Evolutionary conservation across 192 early-diverging fungal species (phyloP).

Genomic region (Dissophora globulifera): DNA sequence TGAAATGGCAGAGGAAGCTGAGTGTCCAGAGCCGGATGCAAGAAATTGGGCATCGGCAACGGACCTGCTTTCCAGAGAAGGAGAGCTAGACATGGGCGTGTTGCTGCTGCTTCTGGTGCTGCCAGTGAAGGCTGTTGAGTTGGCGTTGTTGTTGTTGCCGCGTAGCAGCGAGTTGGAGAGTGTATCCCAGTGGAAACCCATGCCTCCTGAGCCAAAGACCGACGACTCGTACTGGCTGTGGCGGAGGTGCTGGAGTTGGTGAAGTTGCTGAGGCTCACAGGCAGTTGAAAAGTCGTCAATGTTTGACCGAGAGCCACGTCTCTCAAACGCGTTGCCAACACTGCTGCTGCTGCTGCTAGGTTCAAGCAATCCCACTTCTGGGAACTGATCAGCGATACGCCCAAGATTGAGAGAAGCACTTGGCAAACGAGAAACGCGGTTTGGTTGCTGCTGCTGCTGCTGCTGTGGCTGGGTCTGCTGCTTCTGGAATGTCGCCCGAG

Average conservation of each 20-base stretch:
- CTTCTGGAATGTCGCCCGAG: slow-evolving; percentile 4
- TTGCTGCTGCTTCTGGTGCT: background rate
- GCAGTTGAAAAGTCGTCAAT: background rate
- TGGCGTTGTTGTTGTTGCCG: no score
- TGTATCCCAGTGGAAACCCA: no score
- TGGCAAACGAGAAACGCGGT: slow-evolving; percentile 18
- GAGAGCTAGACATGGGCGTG: slow-evolving; percentile 30
- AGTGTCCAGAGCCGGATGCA: no score
- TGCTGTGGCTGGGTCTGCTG: slow-evolving; percentile 4
- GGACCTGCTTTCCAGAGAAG: background rate
- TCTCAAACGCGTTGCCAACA: no score
- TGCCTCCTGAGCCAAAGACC: no score
- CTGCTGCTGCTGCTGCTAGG: background rate
- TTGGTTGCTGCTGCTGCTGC: slow-evolving; percentile 13
- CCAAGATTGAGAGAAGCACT: slow-evolving; percentile 14
- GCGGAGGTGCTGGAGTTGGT: background rate
- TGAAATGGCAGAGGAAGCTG: background rate
- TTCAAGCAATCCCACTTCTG: slow-evolving; percentile 11
- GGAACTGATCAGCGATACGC: slow-evolving; percentile 22
- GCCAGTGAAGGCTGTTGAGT: no score
- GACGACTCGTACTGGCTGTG: no score
- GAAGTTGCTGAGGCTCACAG: background rate
- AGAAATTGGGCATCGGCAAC: background rate
- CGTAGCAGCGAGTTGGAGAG: no score
- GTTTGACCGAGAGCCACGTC: background rate